Percentiles rank a stretch among this genome's conserved stretches.
These are phyloP conservation scores for Geranomyces variabilis DNA, from an alignment of 192 early-diverging fungal species.

Conservation along the genomic window DNA sequence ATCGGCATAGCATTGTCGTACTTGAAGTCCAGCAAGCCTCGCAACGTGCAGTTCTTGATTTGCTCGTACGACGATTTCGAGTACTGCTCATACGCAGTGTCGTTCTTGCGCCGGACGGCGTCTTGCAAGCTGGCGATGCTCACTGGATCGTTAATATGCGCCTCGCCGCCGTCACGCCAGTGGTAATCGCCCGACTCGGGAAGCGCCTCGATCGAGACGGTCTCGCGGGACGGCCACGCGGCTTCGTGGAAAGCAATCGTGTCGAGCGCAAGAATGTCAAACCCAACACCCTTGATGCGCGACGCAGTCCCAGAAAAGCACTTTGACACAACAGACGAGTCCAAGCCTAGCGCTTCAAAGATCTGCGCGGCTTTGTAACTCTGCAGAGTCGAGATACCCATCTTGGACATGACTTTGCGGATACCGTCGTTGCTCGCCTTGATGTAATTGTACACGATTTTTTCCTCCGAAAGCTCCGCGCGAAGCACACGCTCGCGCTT, in stretches of 20 bases:
- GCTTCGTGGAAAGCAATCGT: slow-evolving; percentile 82
- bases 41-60: slow-evolving; percentile 89
- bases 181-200: slow-evolving; percentile 96
- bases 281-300: slow-evolving; percentile 84
- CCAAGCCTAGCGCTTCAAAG: slow-evolving; percentile 94
- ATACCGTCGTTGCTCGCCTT: slow-evolving; percentile 92
- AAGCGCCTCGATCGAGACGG: slow-evolving; percentile 67
- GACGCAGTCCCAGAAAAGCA: slow-evolving; percentile 97
- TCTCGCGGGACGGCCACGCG: slow-evolving; percentile 78
- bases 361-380: slow-evolving; percentile 99
- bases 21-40: slow-evolving; percentile 92
- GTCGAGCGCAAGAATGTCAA: slow-evolving; percentile 82
- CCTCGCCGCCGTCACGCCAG: slow-evolving; percentile 92
- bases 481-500: slow-evolving; percentile 78
- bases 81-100: slow-evolving; percentile 84
- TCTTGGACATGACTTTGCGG: slow-evolving; percentile 99
- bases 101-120: slow-evolving; percentile 91
- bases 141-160: slow-evolving; percentile 89
- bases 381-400: slow-evolving; percentile 98
- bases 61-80: slow-evolving; percentile 75
- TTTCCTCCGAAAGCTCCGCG: slow-evolving; percentile 61
- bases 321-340: slow-evolving; percentile 79
- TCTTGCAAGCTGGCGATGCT: slow-evolving; percentile 91
- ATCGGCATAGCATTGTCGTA: slow-evolving; percentile 71
- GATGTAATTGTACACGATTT: slow-evolving; percentile 82